Conservation (phyloP, 768 basidiomycete genomes). For the Clitopilus hobsonii region DNA sequence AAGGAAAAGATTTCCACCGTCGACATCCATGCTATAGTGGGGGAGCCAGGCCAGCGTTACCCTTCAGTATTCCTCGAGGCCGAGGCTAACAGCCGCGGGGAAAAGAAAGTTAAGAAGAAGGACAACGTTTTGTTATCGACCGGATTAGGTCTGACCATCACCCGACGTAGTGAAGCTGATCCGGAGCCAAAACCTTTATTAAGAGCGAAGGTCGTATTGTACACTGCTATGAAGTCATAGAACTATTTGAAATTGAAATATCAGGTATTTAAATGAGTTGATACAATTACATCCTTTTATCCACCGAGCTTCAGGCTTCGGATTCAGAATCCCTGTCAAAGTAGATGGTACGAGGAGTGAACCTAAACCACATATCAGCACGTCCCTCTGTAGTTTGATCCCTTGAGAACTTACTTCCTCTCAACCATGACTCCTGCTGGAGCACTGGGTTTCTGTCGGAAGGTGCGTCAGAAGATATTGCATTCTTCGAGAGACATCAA, state of each 20-base stretch:
- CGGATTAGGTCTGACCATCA: neutral
- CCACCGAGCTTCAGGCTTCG: too few relatives aligned
- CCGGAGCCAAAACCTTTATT: neutral
- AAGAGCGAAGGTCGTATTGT: neutral
- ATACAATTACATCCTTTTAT: neutral
- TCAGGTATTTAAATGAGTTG: neutral
- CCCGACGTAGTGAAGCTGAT: neutral
- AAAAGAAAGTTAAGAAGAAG: neutral
- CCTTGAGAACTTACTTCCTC: too few relatives aligned
- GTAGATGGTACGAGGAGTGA: too few relatives aligned
- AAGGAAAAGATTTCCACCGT: neutral
- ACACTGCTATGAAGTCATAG: neutral
- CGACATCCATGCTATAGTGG: neutral
- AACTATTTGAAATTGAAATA: neutral
- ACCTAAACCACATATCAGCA: too few relatives aligned
- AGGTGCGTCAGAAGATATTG: too few relatives aligned
- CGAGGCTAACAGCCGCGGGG: neutral
- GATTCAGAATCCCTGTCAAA: neutral
- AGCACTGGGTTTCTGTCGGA: too few relatives aligned
- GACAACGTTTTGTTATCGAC: neutral
- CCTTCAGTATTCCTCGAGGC: neutral
- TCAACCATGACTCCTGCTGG: too few relatives aligned
- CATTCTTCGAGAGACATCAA: too few relatives aligned
- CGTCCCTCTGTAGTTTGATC: too few relatives aligned
- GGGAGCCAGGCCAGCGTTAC: neutral